Base-by-base conservation (phyloP, 129 eudicot genomes). In the Centrapalus pauciflorus region DNA sequence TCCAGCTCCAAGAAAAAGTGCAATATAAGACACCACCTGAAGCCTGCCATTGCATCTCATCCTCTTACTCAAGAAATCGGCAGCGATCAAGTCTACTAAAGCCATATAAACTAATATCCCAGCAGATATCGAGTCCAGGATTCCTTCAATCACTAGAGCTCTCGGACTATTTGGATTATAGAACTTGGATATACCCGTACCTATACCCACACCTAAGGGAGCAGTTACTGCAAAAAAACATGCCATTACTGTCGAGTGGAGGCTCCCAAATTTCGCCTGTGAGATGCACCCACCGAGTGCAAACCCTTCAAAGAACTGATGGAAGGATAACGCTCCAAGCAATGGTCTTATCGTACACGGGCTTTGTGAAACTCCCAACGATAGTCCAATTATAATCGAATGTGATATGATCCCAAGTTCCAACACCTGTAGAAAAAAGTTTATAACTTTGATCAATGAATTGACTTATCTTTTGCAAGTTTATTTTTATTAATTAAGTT, bases 221-320 rank as follows among this genome's bases (percentile, higher is more conserved):
- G 98, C 88, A 0, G 98, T 92, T 26, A 92, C 10, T 1, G 96
- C 91, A 24, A 92, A 92, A 65, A 87, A 92, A 23, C 91, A 85
- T 0, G 98, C 95, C 98, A 92, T 92, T 34, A 93, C 8, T 14
- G 83, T 67, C 0, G 92, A 65, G 0, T 70, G 83, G 16, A 85
- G 67, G 54, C 46, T 40, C 37, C 67, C 77, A n/a, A 93, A 82
- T 45, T 80, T 74, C 21, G 98, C 98, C 71, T 93, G 96, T 5
- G 98, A 77, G 14, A 93, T 88, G 92, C 98, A 93, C 25, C 98
- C 98, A 52, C 98, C 98, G 0, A 92, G 84, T 46, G 98, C 98
- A 67, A 92, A 92, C 12, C 98, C 98, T 79, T 92, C 96, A 24
- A 93, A 93, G 81, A 93, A 93, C 37, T 93, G 98, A 49, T 93